Evolutionary conservation across 257 asterid genomes (phyloP).

Genomic region (Nicotiana benthamiana): DNA sequence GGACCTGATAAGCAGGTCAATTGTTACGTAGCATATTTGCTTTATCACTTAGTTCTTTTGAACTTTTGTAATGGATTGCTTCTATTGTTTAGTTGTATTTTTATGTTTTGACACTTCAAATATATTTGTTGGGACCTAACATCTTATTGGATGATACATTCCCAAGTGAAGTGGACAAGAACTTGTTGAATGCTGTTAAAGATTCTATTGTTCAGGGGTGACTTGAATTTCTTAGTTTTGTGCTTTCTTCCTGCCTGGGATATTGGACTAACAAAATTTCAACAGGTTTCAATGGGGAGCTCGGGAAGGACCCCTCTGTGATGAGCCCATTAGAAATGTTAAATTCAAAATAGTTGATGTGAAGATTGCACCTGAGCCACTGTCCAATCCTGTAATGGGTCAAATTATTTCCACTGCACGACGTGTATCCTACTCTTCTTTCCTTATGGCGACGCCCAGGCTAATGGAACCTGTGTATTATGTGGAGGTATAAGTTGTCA

Average conservation of each 20-base stretch:
- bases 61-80: not conserved
- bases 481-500: conserved; percentile 45
- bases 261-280: conserved; percentile 12
- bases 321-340: conserved; percentile 85
- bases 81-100: not conserved
- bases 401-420: conserved; percentile 89
- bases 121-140: conserved; percentile 62
- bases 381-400: conserved; percentile 65
- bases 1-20: conserved; percentile 90
- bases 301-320: conserved; percentile 91
- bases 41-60: not conserved
- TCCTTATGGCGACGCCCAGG: conserved; percentile 81
- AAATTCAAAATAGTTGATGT: conserved; percentile 90
- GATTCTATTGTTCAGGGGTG: conserved; percentile 93
- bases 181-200: conserved; percentile 67
- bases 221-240: conserved; percentile 1
- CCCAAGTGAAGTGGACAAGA: conserved; percentile 84
- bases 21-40: not conserved
- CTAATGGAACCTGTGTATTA: conserved; percentile 92
- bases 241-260: not conserved
- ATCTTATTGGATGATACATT: conserved; percentile 81
- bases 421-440: conserved; percentile 82
- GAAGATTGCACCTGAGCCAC: conserved; percentile 84
- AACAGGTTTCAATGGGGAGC: conserved; percentile 98
- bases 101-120: not conserved